A percentile compares a stretch with the other conserved stretches of the same genome.
phyloP scores from a whole-genome alignment of 169 alveolate species.

The Plasmodium malariae region DNA sequence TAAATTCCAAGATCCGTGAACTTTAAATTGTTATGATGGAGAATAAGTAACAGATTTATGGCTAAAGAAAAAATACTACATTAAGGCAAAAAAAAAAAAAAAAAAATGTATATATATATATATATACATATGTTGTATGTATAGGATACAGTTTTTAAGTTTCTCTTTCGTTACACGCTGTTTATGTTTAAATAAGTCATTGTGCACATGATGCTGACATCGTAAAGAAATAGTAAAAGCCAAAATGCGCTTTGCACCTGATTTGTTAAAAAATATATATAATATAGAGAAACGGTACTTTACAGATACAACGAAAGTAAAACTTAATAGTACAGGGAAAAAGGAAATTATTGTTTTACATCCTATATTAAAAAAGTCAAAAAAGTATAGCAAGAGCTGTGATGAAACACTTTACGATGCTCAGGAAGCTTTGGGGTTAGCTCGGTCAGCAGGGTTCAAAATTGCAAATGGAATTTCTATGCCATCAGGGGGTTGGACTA shows the following conservation, averaged over 20 bases:
- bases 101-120: not conserved
- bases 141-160: too few species aligned
- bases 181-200: too few species aligned
- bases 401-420: conserved; percentile 65
- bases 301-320: conserved; percentile 5
- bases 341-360: conserved; percentile 75
- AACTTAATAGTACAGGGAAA: not conserved
- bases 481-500: conserved; percentile 73
- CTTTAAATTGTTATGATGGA: not conserved
- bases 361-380: conserved; percentile 44
- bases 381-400: conserved; percentile 13
- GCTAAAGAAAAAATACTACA: not conserved
- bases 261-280: not conserved
- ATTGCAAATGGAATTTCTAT: conserved; percentile 67
- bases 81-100: not conserved
- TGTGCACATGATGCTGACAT: too few species aligned
- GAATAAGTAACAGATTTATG: too few species aligned
- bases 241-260: conserved; percentile 7
- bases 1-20: not conserved
- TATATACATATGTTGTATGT: not conserved
- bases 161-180: too few species aligned
- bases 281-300: conserved; percentile 20
- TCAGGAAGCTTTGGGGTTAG: conserved; percentile 75
- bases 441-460: conserved; percentile 72
- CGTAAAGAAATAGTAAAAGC: not conserved